These are phyloP conservation scores for Parasitella parasitica DNA, from an alignment of 371 early-diverging fungal species.

Conservation along the genomic window DNA sequence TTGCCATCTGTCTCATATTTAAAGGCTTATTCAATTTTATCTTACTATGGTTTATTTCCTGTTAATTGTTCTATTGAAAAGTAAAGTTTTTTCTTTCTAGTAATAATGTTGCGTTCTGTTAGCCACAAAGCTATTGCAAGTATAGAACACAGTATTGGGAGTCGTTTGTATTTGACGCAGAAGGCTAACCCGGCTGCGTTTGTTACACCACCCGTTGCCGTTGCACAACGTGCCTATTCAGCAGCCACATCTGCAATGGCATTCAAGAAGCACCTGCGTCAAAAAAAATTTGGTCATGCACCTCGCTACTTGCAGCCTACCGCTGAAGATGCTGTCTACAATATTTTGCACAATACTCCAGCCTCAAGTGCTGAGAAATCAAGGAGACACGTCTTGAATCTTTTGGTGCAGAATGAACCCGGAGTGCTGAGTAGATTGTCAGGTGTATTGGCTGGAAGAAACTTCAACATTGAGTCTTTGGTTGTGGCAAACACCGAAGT, in stretches of 20 bases:
- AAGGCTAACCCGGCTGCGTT: neutral
- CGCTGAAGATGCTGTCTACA: conserved; percentile 85
- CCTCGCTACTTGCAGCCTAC: conserved; percentile 46
- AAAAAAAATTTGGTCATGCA: conserved; percentile 53
- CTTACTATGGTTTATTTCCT: neutral
- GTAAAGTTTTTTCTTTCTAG: too few relatives aligned
- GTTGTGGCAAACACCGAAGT: conserved; percentile 96
- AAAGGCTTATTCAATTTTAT: neutral
- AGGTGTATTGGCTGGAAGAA: conserved; percentile 93
- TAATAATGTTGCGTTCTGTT: neutral
- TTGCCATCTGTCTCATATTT: neutral
- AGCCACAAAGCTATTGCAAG: neutral
- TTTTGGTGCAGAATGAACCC: conserved; percentile 94
- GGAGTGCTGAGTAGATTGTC: conserved; percentile 93
- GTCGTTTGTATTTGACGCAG: neutral
- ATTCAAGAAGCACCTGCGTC: conserved; percentile 58
- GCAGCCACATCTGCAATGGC: conserved; percentile 57
- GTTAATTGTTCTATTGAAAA: neutral
- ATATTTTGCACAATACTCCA: conserved; percentile 92
- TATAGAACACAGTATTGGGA: neutral
- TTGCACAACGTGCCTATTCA: neutral
- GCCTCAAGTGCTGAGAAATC: conserved; percentile 48
- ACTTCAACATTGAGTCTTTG: conserved; percentile 95
- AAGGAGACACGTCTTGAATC: conserved; percentile 86
- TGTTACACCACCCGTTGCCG: neutral